These are phyloP conservation scores for Septoria linicola DNA, from an alignment of 2,329 filamentous ascomycete genomes.

Conservation along the genomic window DNA sequence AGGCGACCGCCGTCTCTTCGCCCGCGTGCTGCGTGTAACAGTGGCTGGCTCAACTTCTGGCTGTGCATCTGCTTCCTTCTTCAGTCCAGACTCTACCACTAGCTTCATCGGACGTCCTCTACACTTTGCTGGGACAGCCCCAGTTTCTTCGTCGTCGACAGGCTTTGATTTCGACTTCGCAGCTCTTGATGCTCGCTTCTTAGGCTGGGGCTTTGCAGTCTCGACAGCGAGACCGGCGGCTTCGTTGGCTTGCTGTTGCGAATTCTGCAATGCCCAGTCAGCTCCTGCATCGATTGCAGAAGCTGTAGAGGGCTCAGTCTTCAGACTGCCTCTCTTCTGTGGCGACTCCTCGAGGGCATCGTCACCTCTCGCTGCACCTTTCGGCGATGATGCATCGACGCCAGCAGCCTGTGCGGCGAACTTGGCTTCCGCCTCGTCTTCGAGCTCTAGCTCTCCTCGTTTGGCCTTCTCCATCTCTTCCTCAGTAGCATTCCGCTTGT, in stretches of 20 bases:
- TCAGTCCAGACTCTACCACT: no score
- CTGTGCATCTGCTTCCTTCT: no score
- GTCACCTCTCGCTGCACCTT: constrained; percentile 16
- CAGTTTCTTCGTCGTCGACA: no score
- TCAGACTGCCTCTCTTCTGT: neutral
- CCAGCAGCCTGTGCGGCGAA: constrained; percentile 31
- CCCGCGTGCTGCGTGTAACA: neutral
- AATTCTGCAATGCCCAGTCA: constrained; percentile 8
- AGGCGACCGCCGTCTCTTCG: neutral
- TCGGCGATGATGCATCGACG: constrained; percentile 12
- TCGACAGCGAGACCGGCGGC: neutral
- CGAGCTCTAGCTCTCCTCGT: constrained; percentile 53
- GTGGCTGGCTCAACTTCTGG: neutral
- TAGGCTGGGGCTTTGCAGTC: neutral
- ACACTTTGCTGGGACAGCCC: no score
- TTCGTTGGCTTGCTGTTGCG: neutral
- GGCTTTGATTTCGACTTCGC: neutral
- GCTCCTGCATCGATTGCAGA: neutral
- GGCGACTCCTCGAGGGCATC: constrained; percentile 3
- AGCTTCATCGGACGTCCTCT: no score
- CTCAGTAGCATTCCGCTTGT: constrained; percentile 54
- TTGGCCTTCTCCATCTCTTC: constrained; percentile 59
- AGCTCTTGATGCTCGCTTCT: neutral
- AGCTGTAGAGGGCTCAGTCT: neutral
- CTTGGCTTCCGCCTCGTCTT: constrained; percentile 31